These are phyloP conservation scores for Scutellaria baicalensis DNA, from an alignment of 257 asterid genomes.

Conservation along the genomic window DNA sequence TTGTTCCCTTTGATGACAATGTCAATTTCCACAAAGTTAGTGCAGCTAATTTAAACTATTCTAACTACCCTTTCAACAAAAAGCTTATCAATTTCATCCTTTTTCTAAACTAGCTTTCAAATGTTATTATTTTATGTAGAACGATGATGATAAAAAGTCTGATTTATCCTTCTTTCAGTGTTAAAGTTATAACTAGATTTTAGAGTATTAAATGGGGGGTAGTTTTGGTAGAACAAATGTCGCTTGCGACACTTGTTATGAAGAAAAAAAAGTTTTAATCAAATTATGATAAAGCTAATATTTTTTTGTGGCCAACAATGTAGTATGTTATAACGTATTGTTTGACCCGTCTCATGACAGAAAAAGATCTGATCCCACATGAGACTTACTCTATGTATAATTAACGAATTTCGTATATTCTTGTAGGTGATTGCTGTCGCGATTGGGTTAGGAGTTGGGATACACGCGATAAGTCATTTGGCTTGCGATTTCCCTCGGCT, in stretches of 20 bases:
- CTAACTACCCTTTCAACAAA: neutral
- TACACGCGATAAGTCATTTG: constrained; percentile 64
- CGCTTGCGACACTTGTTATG: too few relatives aligned
- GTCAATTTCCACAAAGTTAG: constrained; percentile 79
- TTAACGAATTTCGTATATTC: neutral
- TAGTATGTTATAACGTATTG: too few relatives aligned
- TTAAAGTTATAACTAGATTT: too few relatives aligned
- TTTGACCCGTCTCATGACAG: too few relatives aligned
- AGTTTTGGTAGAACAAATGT: too few relatives aligned
- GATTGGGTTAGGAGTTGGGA: constrained; percentile 61
- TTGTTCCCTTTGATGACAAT: constrained; percentile 80
- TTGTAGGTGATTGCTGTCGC: constrained; percentile 63
- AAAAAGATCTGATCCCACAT: neutral
- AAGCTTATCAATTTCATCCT: too few relatives aligned
- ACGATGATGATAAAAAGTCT: neutral
- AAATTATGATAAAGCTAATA: too few relatives aligned
- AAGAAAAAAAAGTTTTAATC: too few relatives aligned
- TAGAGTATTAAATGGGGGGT: too few relatives aligned
- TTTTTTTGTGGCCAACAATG: too few relatives aligned
- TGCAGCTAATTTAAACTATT: neutral
- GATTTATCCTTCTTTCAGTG: too few relatives aligned
- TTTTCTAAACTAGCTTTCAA: neutral
- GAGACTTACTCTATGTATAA: neutral
- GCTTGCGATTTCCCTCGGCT: constrained; percentile 71
- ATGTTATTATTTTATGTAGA: neutral